Percentiles rank a stretch among this genome's conserved stretches.
These are phyloP conservation scores for Schizochytrium sp. DNA, from an alignment of 108 stramenopile species.

Conservation along the genomic window DNA sequence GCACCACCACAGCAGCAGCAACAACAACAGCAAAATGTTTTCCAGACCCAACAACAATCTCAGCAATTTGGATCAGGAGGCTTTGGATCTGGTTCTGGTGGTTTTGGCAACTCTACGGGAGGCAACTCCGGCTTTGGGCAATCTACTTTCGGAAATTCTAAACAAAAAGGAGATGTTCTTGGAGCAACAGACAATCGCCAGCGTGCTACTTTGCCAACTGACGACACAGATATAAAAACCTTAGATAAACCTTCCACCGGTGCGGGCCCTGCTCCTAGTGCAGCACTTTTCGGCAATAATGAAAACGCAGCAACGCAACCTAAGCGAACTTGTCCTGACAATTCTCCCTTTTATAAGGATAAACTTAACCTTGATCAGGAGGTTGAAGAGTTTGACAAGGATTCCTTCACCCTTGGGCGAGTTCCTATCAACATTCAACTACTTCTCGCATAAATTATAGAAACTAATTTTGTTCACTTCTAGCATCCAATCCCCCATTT, in stretches of 20 bases:
- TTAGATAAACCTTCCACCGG: neutral
- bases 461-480: neutral
- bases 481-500: neutral
- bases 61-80: neutral
- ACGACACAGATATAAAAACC: conserved; percentile 20
- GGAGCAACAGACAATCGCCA: neutral
- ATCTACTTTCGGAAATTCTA: neutral
- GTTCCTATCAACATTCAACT: conserved; percentile 45
- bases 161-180: neutral
- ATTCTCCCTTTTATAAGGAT: conserved; percentile 45
- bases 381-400: neutral
- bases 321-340: neutral
- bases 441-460: neutral
- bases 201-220: neutral
- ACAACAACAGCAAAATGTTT: neutral
- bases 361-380: conserved; percentile 28
- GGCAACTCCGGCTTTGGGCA: neutral
- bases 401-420: conserved; percentile 1
- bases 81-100: no score
- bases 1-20: conserved; percentile 10
- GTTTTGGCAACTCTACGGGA: neutral
- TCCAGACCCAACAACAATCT: neutral
- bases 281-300: neutral
- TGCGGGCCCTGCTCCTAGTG: neutral
- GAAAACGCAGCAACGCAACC: neutral